A percentile compares a stretch with the other conserved stretches of the same genome.
Evolutionary conservation across 1,284 basidiomycete species (phyloP).

Genomic region (Meripilus lineatus): DNA sequence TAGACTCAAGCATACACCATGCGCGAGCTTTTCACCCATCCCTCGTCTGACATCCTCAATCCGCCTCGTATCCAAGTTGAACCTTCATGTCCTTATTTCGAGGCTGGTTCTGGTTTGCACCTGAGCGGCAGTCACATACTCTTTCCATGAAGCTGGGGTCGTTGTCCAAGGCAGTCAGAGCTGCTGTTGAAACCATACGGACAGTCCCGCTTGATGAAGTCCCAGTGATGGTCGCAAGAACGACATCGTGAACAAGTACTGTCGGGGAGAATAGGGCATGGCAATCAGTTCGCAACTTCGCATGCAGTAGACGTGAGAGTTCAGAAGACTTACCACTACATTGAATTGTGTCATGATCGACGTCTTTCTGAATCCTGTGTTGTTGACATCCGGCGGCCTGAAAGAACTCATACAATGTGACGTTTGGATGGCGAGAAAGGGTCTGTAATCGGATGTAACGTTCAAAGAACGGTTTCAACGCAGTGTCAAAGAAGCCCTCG

Average conservation of each 20-base stretch:
- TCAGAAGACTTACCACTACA: conserved; percentile 18
- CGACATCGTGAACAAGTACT: conserved; percentile 64
- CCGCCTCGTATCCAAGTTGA: conserved; percentile 10
- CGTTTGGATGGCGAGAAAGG: conserved; percentile 69
- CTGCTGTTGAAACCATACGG: conserved; percentile 51
- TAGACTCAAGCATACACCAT: too few species aligned
- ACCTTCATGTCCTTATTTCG: conserved; percentile 35
- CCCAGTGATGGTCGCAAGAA: conserved; percentile 56
- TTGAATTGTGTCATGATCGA: conserved; percentile 8
- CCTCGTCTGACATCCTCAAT: too few species aligned
- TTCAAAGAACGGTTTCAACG: conserved; percentile 72
- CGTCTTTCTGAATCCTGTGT: conserved; percentile 48
- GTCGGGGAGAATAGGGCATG: neutral
- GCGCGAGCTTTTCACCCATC: too few species aligned
- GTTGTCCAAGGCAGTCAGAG: conserved; percentile 60
- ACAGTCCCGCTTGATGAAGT: conserved; percentile 45
- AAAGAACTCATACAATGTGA: conserved; percentile 64
- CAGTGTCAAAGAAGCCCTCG: conserved; percentile 58
- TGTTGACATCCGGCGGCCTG: conserved; percentile 65
- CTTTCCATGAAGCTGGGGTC: conserved; percentile 56
- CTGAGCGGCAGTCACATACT: conserved; percentile 60
- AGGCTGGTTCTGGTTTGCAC: too few species aligned
- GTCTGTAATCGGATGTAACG: conserved; percentile 64
- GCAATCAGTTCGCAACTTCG: too few species aligned
- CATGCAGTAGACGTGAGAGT: neutral